Conservation (phyloP, 1,284 basidiomycete genomes). For the Calocybe gambosa region DNA sequence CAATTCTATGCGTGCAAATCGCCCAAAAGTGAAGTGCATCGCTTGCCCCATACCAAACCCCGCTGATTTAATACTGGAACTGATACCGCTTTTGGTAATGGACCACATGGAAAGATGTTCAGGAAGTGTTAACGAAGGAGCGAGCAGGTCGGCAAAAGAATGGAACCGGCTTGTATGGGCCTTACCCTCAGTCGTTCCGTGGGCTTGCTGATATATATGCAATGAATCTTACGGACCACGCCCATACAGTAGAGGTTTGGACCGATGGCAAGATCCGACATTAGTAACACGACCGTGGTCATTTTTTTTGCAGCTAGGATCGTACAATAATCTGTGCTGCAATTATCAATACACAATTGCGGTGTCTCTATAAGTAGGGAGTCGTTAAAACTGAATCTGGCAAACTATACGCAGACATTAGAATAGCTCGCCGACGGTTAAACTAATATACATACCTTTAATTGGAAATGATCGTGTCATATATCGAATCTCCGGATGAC, state of each 20-base stretch:
- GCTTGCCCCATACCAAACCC: neutral
- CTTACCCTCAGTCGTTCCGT: conserved; percentile 2
- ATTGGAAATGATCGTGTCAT: conserved; percentile 22
- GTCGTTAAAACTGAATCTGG: neutral
- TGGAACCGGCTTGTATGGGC: neutral
- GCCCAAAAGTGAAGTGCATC: conserved; percentile 28
- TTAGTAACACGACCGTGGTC: neutral
- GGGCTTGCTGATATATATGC: conserved; percentile 5
- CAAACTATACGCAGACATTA: neutral
- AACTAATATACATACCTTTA: neutral
- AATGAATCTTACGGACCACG: neutral
- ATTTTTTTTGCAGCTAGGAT: too few relatives aligned
- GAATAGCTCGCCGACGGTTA: neutral
- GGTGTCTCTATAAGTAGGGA: neutral
- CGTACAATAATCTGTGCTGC: too few relatives aligned
- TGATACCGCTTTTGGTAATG: neutral
- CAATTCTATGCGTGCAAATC: conserved; percentile 52
- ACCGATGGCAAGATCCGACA: neutral
- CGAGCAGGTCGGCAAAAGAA: neutral
- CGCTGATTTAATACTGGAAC: neutral
- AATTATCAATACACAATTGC: too few relatives aligned
- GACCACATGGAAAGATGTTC: neutral
- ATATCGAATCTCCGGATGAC: conserved; percentile 65
- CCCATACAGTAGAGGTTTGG: too few relatives aligned
- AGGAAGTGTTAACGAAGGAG: neutral